Evolutionary conservation across 2,329 filamentous ascomycete genomes (phyloP), one percentile per base, ranked within the genome.

Genomic region (Pseudopyricularia javanii): DNA sequence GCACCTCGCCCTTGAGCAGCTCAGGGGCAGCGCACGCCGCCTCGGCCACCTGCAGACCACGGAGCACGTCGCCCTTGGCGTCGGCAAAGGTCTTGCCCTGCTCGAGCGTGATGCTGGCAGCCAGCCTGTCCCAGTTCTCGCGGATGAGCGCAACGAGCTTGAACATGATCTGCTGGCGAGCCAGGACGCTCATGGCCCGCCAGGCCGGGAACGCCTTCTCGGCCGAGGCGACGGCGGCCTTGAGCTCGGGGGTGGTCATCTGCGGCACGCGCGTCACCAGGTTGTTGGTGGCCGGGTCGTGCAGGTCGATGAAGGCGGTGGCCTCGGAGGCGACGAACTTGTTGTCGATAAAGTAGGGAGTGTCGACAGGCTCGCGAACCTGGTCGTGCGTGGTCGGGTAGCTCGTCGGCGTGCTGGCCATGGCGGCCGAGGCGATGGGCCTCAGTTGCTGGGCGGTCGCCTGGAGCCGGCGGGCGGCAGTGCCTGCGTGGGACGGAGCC

Each of bases 81-180:
- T 93, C 88, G 52, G 84, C 85, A 67, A 91, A 85, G 0, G 88
- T 93, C 79, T 93, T 93, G 67, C 88, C 88, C 74, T 93, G 88
- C 73, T 93, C 88, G 54, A 91, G 75, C 7, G 86, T 91, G 67
- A 93, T 93, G 71, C 85, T 89, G 12, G 88, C 87, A 15, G 88
- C 88, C 59, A 93, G 71, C 17, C 88, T 78, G 66, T 93, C 88
- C 86, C 86, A 91, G 71, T 93, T 85, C 70, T 91, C 84, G 51
- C 86, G 76, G 65, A 93, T 88, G 63, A 93, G 73, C 32, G 78
- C 76, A 33, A 89, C 86, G 62, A 89, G 90, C 68, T 85, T 86
- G 76, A 93, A 91, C 85, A 91, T 89, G 70, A 91, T 84, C 71
- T 88, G 82, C 74, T 93, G 88, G 57, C 87, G 77, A 57, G 79